Evolutionary conservation across 2,329 filamentous ascomycete species (phyloP), one percentile per base, ranked within the genome.

Genomic region (Aaosphaeria pasadenensis): DNA sequence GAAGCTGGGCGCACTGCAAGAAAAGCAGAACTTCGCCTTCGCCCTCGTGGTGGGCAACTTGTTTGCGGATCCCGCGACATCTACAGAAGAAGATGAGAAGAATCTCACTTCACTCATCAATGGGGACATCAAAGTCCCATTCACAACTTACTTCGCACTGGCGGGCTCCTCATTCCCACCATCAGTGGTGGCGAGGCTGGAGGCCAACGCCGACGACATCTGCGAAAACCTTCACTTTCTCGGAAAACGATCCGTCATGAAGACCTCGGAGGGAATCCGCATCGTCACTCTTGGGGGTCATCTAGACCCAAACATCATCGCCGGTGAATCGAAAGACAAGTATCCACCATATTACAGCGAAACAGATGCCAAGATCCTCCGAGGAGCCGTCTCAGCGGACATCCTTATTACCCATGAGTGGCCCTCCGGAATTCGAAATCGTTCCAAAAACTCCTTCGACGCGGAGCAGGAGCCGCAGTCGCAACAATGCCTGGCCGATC

Each of bases 201-300:
- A 89, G 63, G 80, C 81, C 32, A 83, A 87, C 53, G 86, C 71
- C 52, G 76, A 79, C 53, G 83, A 87, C 60, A 79, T 99, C 13
- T 96, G 91, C 66, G 80, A 86, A n/a, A 97, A 99, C 65, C 81
- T 99, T 7, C 89, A 89, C 71, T 95, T 87, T 62, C 81, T 99
- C 1, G 91, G 66, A 13, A 95, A 94, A 70, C 86, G 90, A 60
- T 89, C 88, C 52, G 85, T 87, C 11, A 87, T 90, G 45, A 97
- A 94, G 68, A 97, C 92, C 0, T 87, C 88, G 0, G 91, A 96
- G 56, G 92, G 91, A 1, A 77, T 97, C 41, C 85, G 87, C 44
- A 91, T 99, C 52, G 89, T 92, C n/a, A 79, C 88, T 0, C 77
- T 99, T 0, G 92, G 92, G 29, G 94, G 94, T 0, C 75, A 78